Base-by-base conservation (phyloP, 2,329 filamentous ascomycete genomes). In the Xylaria sp. region DNA sequence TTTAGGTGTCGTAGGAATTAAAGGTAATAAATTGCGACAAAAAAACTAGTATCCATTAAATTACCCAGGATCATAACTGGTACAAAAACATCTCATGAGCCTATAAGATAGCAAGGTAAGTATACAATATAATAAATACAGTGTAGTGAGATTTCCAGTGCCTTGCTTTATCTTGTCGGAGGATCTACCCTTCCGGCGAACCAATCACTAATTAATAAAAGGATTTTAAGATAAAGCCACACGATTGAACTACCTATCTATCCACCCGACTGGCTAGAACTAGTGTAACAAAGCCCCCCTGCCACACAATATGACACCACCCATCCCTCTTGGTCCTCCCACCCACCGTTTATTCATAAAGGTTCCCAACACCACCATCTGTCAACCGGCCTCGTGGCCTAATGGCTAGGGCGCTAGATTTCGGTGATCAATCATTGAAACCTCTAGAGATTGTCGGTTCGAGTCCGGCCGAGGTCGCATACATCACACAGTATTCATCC, bases 371-470 rank as follows among this genome's bases (percentile, higher is more conserved):
- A n/a, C 4, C 18, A 4, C 29, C 1, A 8, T 9, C 44, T 25
- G 5, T 18, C 57, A 29, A 53, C 10, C 53, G 69, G 69, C 66
- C 66, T 69, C 69, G 69, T 71, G 69, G 69, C 69, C 66, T 69
- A 71, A 69, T 69, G 69, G 69, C 69, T 66, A 71, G 47, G 66
- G 66, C 69, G 69, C 48, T 58, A 71, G 66, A 71, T 71, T 71
- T 71, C 69, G 69, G 69, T 68, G 32, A 10, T 13, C 13, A 58
- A 44, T 42, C 37, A 54, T 40, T 16, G 32, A 21, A 50, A 54
- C 51, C 66, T 71, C 66, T 71, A 55, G 51, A 71, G 69, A 71
- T 71, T 71, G 69, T 69, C 66, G 66, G 63, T 71, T 69, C 69
- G 66, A 71, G 51, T 71, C 69, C 66, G 69, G 69, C 69, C 63